phyloP scores from a whole-genome alignment of 441 rosid species.

The Mallotus japonicus region DNA sequence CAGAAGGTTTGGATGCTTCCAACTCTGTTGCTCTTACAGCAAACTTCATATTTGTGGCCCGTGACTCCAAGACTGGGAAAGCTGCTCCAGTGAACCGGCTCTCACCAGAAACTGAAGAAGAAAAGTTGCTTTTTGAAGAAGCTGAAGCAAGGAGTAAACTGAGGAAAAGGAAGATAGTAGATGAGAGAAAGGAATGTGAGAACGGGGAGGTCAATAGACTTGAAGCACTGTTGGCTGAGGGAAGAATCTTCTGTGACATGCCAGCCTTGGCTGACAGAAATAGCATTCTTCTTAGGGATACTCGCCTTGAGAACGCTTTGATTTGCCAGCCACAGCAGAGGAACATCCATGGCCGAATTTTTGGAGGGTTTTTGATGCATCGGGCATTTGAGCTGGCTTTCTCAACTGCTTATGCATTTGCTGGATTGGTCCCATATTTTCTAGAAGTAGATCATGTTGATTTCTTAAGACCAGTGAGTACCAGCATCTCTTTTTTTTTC shows the following conservation, averaged over 20 bases:
- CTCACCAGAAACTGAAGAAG: constrained; percentile 58
- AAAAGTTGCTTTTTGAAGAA: constrained; percentile 60
- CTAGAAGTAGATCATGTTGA: constrained; percentile 86
- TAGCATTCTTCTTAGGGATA: constrained; percentile 77
- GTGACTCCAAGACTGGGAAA: constrained; percentile 73
- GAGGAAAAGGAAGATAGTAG: constrained; percentile 60
- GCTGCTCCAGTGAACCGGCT: constrained; percentile 69
- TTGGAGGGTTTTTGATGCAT: constrained; percentile 78
- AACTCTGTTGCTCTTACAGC: constrained; percentile 63
- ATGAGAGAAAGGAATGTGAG: constrained; percentile 47
- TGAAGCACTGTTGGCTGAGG: constrained; percentile 54
- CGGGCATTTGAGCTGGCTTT: constrained; percentile 84
- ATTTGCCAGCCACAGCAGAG: constrained; percentile 86
- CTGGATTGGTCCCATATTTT: constrained; percentile 74
- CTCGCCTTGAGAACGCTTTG: constrained; percentile 62
- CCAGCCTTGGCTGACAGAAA: constrained; percentile 81
- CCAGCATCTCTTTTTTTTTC: background rate
- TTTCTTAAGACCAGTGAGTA: constrained; percentile 75
- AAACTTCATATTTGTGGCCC: constrained; percentile 82
- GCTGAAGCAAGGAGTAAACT: constrained; percentile 65
- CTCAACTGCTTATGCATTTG: constrained; percentile 85
- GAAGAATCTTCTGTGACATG: constrained; percentile 76
- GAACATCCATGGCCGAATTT: constrained; percentile 77
- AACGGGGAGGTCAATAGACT: constrained; percentile 45
- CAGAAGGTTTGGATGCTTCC: constrained; percentile 47